These are phyloP conservation scores for Arthrobotrys musiformis DNA, from an alignment of 2,329 filamentous ascomycete genomes.

Conservation along the genomic window DNA sequence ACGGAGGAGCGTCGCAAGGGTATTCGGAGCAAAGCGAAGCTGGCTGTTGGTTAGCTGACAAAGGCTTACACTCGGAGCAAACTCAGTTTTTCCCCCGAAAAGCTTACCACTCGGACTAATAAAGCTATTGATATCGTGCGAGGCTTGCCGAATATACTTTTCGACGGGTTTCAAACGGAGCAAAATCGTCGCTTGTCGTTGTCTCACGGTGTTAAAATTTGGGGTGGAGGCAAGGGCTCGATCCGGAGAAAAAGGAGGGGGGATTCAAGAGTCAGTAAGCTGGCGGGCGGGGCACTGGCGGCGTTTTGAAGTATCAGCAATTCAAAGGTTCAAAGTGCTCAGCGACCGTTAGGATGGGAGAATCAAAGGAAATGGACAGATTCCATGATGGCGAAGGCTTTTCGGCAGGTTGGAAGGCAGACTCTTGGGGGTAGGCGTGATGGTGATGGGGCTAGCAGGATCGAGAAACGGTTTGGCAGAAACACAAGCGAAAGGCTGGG, in stretches of 20 bases:
- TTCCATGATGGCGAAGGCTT: constrained; percentile 46
- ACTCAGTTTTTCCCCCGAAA: constrained; percentile 26
- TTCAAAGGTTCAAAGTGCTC: constrained; percentile 10
- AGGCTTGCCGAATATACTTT: constrained; percentile 11
- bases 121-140: neutral
- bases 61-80: constrained; percentile 22
- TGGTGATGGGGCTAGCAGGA: constrained; percentile 23
- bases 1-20: neutral
- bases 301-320: constrained; percentile 50
- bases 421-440: constrained; percentile 21
- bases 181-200: constrained; percentile 23
- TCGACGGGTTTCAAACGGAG: neutral
- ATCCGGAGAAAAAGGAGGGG: constrained; percentile 50
- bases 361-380: constrained; percentile 34
- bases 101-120: constrained; percentile 43
- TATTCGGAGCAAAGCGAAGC: constrained; percentile 30
- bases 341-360: constrained; percentile 28
- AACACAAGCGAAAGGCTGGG: constrained; percentile 48
- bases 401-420: constrained; percentile 53
- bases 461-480: constrained; percentile 37
- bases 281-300: constrained; percentile 42
- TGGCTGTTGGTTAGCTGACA: constrained; percentile 50
- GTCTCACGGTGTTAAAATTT: constrained; percentile 23
- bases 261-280: constrained; percentile 24
- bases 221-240: constrained; percentile 26